These are phyloP conservation scores for Aspergillus sojae DNA, from an alignment of 2,329 filamentous ascomycete genomes.

Conservation along the genomic window DNA sequence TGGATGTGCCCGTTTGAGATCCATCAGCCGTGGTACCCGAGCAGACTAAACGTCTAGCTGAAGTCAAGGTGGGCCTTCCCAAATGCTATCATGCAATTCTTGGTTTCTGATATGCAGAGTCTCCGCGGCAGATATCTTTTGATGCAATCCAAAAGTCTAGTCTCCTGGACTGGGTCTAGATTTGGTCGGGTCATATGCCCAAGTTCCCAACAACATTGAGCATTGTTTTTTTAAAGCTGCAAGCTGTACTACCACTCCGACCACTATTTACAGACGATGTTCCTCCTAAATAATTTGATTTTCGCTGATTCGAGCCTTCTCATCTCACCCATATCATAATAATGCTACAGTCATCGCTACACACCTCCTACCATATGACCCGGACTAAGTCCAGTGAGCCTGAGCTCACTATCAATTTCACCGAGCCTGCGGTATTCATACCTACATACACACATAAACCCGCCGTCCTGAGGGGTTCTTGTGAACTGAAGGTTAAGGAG, in stretches of 20 bases:
- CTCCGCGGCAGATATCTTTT: background rate
- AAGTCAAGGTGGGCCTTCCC: background rate
- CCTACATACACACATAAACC: conserved; percentile 18
- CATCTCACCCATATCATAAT: background rate
- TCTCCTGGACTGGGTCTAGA: conserved; percentile 2
- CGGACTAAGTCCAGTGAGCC: conserved; percentile 4
- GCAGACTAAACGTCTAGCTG: background rate
- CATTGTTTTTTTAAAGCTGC: background rate
- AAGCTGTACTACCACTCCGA: background rate
- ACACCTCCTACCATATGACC: conserved; percentile 2
- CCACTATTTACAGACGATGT: conserved; percentile 6
- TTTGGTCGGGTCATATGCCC: background rate
- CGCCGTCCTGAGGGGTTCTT: conserved; percentile 18
- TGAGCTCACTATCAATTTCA: conserved; percentile 11
- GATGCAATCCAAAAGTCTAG: background rate
- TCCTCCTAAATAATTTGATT: background rate
- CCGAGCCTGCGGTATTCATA: conserved; percentile 19
- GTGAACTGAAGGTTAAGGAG: conserved; percentile 12
- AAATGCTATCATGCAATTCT: background rate
- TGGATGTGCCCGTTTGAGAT: background rate
- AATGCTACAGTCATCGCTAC: conserved; percentile 3
- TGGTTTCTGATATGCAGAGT: background rate
- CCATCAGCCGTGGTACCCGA: background rate
- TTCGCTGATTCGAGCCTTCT: background rate
- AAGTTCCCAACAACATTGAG: background rate